phyloP scores from a whole-genome alignment of 192 early-diverging fungal species.

The Coemansia guatemalensis region DNA sequence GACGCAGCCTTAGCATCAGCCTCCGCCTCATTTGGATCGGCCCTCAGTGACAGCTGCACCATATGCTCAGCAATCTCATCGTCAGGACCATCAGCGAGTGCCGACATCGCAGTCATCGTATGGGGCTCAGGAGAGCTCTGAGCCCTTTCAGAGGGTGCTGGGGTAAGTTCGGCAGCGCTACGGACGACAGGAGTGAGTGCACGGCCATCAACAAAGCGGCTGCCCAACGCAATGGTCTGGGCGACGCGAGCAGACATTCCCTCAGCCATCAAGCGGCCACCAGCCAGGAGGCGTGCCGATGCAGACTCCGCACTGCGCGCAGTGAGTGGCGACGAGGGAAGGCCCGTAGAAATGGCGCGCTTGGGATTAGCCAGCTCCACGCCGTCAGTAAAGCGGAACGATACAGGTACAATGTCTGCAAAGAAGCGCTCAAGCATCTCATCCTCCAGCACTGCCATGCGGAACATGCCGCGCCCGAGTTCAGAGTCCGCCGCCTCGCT shows the following conservation, averaged over 20 bases:
- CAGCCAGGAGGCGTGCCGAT: conserved; percentile 27
- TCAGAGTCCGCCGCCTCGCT: conserved; percentile 28
- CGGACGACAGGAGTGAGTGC: conserved; percentile 43
- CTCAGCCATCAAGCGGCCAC: conserved; percentile 35
- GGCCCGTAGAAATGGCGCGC: conserved; percentile 38
- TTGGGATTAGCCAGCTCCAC: conserved; percentile 50
- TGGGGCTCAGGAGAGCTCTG: neutral
- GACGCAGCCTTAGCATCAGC: neutral
- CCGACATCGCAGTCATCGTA: neutral
- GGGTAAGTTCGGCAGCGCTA: conserved; percentile 14
- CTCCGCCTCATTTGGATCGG: neutral
- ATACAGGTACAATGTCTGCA: conserved; percentile 52
- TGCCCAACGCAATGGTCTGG: conserved; percentile 49
- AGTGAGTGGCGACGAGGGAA: conserved; percentile 37
- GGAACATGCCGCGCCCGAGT: conserved; percentile 56
- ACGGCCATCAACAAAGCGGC: conserved; percentile 48
- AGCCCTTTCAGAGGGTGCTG: neutral
- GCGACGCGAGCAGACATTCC: conserved; percentile 48
- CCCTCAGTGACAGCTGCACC: conserved; percentile 24
- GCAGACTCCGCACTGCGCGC: conserved; percentile 22
- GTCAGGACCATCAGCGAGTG: conserved; percentile 1
- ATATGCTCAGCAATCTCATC: conserved; percentile 27
- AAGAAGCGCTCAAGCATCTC: conserved; percentile 85
- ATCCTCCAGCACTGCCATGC: conserved; percentile 85
- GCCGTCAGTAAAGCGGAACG: conserved; percentile 52